Base-by-base conservation (phyloP, 169 alveolate species). In the Hepatocystis sp. region DNA sequence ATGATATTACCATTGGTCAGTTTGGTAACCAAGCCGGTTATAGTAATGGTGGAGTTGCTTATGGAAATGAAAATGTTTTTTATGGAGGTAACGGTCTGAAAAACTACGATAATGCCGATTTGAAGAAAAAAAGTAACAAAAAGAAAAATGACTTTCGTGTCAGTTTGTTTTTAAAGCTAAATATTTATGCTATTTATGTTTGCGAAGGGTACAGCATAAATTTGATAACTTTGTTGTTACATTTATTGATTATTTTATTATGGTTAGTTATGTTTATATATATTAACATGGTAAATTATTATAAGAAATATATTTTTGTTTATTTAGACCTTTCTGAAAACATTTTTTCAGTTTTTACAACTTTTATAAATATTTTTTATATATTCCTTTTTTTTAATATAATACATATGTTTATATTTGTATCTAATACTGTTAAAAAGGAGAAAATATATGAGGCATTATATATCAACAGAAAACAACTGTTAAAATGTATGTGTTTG, bases 381-480 rank as follows among this genome's bases (percentile, higher is more conserved):
- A 34, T 63, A 13, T 34, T 60, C 28, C 34, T 51, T 25, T 81
- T 81, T 81, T 60, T 81, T 27, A 15, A 13, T 61, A 81, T 63
- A 32, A 49, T 81, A 32, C 47, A 81, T 49, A 49, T 47, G 55
- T 81, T 61, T 44, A 61, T 47, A 49, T 81, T 61, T 49, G 30
- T 55, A 44, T 81, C 67, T 39, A 64, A 49, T 30, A 46, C 46
- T 63, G 7, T 81, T 39, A 81, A 81, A 55, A 63, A 53, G 32
- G 84, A 81, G 30, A 64, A 42, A 13, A 11, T 81, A 39, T 81
- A 61, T 30, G 89, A 81, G 36, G 78, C 89, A 40, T 52, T 81
- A 30, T 23, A 40, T 63, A 21, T 36, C 36, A 81, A 81, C 58
- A 81, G 44, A 63, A 49, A 30, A 36, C 89, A 81, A 46, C 44